Base-by-base conservation (phyloP, 768 basidiomycete genomes). In the Termitomyces sp. region DNA sequence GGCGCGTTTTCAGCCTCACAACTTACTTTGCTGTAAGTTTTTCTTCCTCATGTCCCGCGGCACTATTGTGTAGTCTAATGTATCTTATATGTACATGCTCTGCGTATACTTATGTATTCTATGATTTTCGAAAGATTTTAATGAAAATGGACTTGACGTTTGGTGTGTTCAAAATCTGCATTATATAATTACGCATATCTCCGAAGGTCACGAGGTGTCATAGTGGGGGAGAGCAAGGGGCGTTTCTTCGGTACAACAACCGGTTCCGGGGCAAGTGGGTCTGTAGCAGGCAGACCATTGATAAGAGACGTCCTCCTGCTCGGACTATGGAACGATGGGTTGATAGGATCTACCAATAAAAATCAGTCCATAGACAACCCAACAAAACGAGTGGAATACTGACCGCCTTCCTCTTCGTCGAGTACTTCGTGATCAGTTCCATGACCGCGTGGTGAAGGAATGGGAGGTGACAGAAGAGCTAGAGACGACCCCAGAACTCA, bases 351-450 rank as follows among this genome's bases (percentile, higher is more conserved):
- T 89, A 62, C 44, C 27, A 59, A 32, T 40, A 16, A 23, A 38
- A 32, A 27, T 47, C 49, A 35, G 19, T 21, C 16, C 4, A 54
- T 21, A 48, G 34, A 32, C 21, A 25, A 4, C 31, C 8, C 17
- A 51, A 60, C 19, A 19, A 9, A 17, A 43, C 14, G 17, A 43
- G 5, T 11, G 38, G 12, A 69, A n/a, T n/a, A n/a, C 82, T 58
- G 56, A 86, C 86, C 85, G 42, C 82, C 84, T 68, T 87, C 84
- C 25, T 81, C 79, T 32, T 87, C 86, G 65, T 84, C 80, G 50
- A 86, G 66, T 19, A 86, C 64, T 62, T 84, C 82, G n/a, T 69
- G 66, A 17, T 68, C 62, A 10, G 67, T 64, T 44, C 29, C 38
- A n/a, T 37, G 38, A 21, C 10, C 4, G 11, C 6, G 44, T 31